Base-by-base conservation (phyloP, 371 early-diverging fungal genomes). In the Mortierella sp. region DNA sequence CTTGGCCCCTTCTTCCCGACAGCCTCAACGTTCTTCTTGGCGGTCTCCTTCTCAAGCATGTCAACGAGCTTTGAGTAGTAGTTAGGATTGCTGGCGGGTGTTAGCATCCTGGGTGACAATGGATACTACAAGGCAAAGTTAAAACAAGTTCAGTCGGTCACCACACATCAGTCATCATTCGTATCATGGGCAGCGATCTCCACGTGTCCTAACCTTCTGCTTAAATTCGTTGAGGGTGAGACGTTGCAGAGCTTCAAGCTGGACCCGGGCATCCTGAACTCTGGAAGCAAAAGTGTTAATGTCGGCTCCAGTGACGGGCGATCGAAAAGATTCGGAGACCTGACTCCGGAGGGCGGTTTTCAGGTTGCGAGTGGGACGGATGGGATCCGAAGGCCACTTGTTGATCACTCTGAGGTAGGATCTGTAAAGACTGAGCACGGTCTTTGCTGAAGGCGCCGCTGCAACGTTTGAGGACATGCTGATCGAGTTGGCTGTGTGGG, bases 61-160 rank as follows among this genome's bases (percentile, higher is more conserved):
- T 82, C 78, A 13, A 86, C 67, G 14, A 87, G 81, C 27, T 82
- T 72, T 39, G 85, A 76, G 53, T 87, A 87, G 54, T 87, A 87
- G 43, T 86, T 85, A 43, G 88, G 88, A 59, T 87, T 87, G 57
- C 86, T 82, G 39, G 88, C 88, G 49, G 88, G 88, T 16, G 80
- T 78, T 61, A 87, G 58, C 47, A 86, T 80, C 58, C 80, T 83
- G 51, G 86, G 78, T 9, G 88, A 86, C 13, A 87, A 68, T 1
- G 86, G 86, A 61, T 84, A 84, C 88, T 87, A 67, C 16, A 41
- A 18, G 5, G 28, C 19, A 34, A 8, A 10, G 4, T 10, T 10
- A 34, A 34, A 10, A 34, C 34, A 10, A 10, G 34, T 34, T 34
- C 10, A 7, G 34, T 7, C 34, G 4, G 34, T 34, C 34, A 34